These are phyloP conservation scores for Phlyctochytrium arcticum DNA, from an alignment of 192 early-diverging fungal genomes.

Conservation along the genomic window DNA sequence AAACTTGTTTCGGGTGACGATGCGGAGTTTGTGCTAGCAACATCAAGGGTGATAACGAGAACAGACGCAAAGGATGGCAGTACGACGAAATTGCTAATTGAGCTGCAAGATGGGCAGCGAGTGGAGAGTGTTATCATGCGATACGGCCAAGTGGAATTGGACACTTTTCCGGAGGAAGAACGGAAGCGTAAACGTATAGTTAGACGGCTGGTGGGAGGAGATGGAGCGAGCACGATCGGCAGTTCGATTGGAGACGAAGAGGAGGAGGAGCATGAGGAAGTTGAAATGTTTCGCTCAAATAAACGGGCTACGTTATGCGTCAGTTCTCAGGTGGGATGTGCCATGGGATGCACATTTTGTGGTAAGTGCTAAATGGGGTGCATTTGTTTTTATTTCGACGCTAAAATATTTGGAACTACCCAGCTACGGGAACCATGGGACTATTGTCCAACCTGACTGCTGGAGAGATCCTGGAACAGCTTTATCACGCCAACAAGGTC, in stretches of 20 bases:
- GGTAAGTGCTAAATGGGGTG: no score
- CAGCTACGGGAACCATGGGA: conserved; percentile 57
- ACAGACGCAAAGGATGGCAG: conserved; percentile 44
- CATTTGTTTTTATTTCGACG: not conserved
- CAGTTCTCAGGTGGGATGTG: conserved; percentile 51
- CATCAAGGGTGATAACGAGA: conserved; percentile 39
- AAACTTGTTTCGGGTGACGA: conserved; percentile 42
- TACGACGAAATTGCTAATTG: conserved; percentile 54
- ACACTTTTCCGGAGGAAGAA: conserved; percentile 42
- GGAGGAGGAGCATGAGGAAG: conserved; percentile 21
- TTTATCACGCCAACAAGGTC: conserved; percentile 44
- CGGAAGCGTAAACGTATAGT: conserved; percentile 15
- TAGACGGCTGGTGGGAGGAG: conserved; percentile 20
- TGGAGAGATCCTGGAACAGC: conserved; percentile 56
- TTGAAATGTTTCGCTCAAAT: conserved; percentile 37
- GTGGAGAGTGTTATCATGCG: conserved; percentile 58
- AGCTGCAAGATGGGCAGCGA: conserved; percentile 54
- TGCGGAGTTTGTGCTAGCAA: conserved; percentile 38
- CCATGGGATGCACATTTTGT: conserved; percentile 59
- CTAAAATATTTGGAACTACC: no score
- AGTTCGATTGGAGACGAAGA: not conserved
- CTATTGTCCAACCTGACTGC: conserved; percentile 45
- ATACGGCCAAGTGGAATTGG: conserved; percentile 46
- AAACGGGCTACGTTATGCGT: conserved; percentile 52
- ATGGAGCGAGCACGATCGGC: not conserved